Base-by-base conservation (phyloP, 2,329 filamentous ascomycete species). In the Arthrobotrys conoides region DNA sequence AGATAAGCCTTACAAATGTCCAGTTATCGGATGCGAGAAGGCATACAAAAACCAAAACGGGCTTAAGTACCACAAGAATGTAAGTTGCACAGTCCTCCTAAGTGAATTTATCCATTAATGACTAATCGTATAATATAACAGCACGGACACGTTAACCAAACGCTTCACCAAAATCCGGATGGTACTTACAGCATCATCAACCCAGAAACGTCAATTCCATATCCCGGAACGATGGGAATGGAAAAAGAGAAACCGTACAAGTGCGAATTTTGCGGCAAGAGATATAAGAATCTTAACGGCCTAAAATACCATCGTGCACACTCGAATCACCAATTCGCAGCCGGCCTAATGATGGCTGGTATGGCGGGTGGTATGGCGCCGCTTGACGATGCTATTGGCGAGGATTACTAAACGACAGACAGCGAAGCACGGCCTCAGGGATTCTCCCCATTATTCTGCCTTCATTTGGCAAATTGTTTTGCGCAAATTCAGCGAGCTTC, bases 41-140 rank as follows among this genome's bases (percentile, higher is more conserved):
- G 95, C 96, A 0, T 99, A 99, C 87, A 99, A 99, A 88, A 99
- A 99, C 84, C 96, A 98, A 84, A 99, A 99, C 82, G 96, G 96
- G 63, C 88, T 99, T 71, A 99, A 98, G 89, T 99, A 93, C 82
- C 90, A 92, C 85, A 91, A 91, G 86, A 87, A 88, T 83, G 88
- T 89, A 86, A 85, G 88, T 86, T 27, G 41, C 41, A 46, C 55
- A 36, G 22, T 33, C 1, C 36, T 44, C 24, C 71, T 33, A 41
- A 22, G 49, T 33, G 33, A 14, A 1, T 10, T 57, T 64, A 12
- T 38, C 6, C 1, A 38, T 63, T 18, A 61, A 65, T 41, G 78
- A 66, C 51, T 80, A 71, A 80, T 82, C 72, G 63, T 75, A 76
- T 3, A 79, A 64, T 69, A 38, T 68, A 44, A 80, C 71, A 82